Percentiles rank a stretch among this genome's conserved stretches.
Conservation (phyloP, 306 rosid species). For the Mimosa bimucronata region DNA sequence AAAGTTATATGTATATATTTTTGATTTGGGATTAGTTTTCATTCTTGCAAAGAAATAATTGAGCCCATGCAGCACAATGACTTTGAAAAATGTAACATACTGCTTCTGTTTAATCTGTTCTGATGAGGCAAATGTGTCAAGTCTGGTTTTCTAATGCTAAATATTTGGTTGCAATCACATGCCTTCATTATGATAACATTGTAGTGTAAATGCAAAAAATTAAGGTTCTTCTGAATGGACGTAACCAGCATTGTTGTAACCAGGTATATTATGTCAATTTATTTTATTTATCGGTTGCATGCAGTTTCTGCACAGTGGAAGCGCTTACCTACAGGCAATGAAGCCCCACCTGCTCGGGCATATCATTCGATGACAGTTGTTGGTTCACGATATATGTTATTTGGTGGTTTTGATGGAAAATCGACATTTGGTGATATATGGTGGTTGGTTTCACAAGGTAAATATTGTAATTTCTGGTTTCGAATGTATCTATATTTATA, state of each 20-base stretch:
- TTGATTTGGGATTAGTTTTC: conserved; percentile 14
- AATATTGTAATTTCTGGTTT: conserved; percentile 28
- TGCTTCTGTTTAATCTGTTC: conserved; percentile 20
- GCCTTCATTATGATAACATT: conserved; percentile 14
- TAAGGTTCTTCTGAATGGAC: conserved; percentile 14
- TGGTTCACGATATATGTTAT: conserved; percentile 77
- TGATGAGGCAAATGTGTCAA: conserved; percentile 29
- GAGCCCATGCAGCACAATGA: neutral
- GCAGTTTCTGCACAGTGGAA: conserved; percentile 96
- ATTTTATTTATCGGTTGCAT: conserved; percentile 30
- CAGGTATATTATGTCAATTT: conserved; percentile 25
- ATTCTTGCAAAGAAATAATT: conserved; percentile 14
- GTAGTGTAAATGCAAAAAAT: conserved; percentile 11
- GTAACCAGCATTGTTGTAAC: conserved; percentile 6
- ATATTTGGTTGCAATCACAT: neutral
- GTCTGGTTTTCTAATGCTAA: conserved; percentile 8
- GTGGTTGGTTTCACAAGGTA: conserved; percentile 99
- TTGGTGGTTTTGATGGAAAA: conserved; percentile 98
- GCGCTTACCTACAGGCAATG: conserved; percentile 79
- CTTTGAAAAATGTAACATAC: conserved; percentile 7
- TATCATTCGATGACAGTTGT: conserved; percentile 83
- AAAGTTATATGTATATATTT: conserved; percentile 4
- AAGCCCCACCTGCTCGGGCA: conserved; percentile 95
- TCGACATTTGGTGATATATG: conserved; percentile 87
- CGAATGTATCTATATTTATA: neutral